Evolutionary conservation across 2,329 filamentous ascomycete species (phyloP).

Genomic region (Diaporthe velutina): DNA sequence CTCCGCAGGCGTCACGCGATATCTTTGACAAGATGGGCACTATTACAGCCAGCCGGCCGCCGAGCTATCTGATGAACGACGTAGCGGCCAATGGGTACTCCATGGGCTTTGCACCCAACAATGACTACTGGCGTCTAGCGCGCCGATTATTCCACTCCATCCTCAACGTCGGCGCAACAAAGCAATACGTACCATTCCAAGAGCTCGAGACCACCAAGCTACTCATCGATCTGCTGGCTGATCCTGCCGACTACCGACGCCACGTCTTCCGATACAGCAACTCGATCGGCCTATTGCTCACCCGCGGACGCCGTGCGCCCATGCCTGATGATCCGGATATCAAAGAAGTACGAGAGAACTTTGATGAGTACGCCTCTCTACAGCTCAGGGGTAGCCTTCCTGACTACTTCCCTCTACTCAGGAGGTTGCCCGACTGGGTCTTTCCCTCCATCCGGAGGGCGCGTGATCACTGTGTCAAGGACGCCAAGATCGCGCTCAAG

Average conservation of each 20-base stretch:
- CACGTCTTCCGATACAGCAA: conserved; percentile 12
- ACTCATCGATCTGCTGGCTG: neutral
- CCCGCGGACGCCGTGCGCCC: neutral
- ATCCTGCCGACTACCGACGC: neutral
- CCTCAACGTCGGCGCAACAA: conserved; percentile 6
- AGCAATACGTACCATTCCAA: neutral
- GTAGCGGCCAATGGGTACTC: neutral
- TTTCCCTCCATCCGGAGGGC: conserved; percentile 3
- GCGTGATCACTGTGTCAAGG: neutral
- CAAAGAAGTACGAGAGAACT: neutral
- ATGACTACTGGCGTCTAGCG: conserved; percentile 7
- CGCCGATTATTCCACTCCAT: conserved; percentile 1
- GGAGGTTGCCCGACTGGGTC: neutral
- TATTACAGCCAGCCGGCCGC: neutral
- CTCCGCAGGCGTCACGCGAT: neutral
- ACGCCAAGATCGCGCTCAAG: conserved; percentile 12
- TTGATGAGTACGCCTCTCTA: neutral
- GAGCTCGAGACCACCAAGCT: conserved; percentile 15
- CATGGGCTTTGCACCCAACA: neutral
- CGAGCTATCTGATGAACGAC: conserved; percentile 1
- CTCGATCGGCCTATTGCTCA: neutral
- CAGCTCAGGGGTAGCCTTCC: neutral
- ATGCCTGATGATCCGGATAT: neutral
- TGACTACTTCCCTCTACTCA: neutral
- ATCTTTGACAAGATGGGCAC: conserved; percentile 15